Evolutionary conservation across 805 yeast genomes (phyloP), one percentile per base, ranked within the genome.

Genomic region (Suhomyces sp.): DNA sequence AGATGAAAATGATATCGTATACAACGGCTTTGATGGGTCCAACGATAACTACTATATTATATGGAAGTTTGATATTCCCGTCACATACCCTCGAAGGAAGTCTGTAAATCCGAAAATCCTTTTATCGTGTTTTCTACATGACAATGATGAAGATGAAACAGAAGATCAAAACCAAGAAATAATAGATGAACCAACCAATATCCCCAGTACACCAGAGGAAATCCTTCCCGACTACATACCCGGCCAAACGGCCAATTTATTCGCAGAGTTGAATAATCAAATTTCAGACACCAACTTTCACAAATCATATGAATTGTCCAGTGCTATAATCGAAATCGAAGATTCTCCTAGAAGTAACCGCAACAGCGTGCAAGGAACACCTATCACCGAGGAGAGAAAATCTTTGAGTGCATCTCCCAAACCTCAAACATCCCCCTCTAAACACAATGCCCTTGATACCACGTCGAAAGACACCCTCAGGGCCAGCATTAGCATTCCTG

Each of bases 1-100:
- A 19, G 27, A 24, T 20, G 35, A 39, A 15, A 27, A 36, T 8
- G 42, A 47, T 30, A 34, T 47, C 4, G 33, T 47, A 7, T 38
- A 39, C 29, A 31, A 43, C n/a, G 42, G 35, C 9, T 8, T 9
- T 16, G 29, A 37, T 22, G n/a, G n/a, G n/a, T 13, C 20, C 21
- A 23, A 27, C 12, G 46, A 44, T 11, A 40, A 31, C 8, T 30
- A 36, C 19, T 46, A 39, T 32, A 40, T 32, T 7, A 35, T 62
- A 0, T 67, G 68, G 68, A 47, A 39, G 34, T 62, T 66, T 35
- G 50, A 50, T 14, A 19, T 52, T 7, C 56, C 61, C 3, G 46
- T 63, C 8, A 45, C 45, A 4, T 63, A 63, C 37, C 67, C 69
- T 1, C 49, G 53, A 23, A 56, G 47, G 46, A 56, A 58, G 42